Percentiles rank a stretch among this genome's conserved stretches.
phyloP scores from a whole-genome alignment of 139 green algal genomes.

The Tetradesmus obliquus region DNA sequence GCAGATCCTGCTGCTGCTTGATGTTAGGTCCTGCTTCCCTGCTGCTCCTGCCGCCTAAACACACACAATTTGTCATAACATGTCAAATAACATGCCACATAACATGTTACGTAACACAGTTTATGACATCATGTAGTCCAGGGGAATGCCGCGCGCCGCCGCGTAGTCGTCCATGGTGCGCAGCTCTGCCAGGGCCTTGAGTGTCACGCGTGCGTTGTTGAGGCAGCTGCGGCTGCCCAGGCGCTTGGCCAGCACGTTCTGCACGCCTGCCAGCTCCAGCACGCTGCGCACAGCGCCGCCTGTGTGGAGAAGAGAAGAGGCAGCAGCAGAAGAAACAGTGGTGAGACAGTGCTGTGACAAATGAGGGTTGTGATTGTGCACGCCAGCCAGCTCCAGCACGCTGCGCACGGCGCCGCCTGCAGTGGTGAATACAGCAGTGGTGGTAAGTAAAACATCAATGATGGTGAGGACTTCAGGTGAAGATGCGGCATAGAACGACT shows the following conservation, averaged over 20 bases:
- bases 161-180: constrained; percentile 81
- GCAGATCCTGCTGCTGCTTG: background rate
- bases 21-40: background rate
- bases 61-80: background rate
- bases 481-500: too few relatives aligned
- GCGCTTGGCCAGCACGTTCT: constrained; percentile 96
- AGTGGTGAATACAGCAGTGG: too few relatives aligned
- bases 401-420: constrained; percentile 87
- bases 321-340: too few relatives aligned
- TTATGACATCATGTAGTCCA: constrained; percentile 73
- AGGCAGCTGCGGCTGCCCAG: constrained; percentile 87
- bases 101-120: background rate
- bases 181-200: constrained; percentile 82
- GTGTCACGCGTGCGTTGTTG: constrained; percentile 93
- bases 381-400: constrained; percentile 93
- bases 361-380: too few relatives aligned
- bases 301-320: constrained; percentile 62
- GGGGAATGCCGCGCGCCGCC: constrained; percentile 70
- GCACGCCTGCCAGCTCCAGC: constrained; percentile 90
- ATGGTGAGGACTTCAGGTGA: too few relatives aligned
- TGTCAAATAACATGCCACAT: background rate
- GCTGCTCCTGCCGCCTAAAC: background rate
- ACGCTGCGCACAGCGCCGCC: constrained; percentile 90
- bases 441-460: too few relatives aligned
- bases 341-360: too few relatives aligned